Conservation (phyloP, 2,329 filamentous ascomycete genomes). For the Phialophora tarda region DNA sequence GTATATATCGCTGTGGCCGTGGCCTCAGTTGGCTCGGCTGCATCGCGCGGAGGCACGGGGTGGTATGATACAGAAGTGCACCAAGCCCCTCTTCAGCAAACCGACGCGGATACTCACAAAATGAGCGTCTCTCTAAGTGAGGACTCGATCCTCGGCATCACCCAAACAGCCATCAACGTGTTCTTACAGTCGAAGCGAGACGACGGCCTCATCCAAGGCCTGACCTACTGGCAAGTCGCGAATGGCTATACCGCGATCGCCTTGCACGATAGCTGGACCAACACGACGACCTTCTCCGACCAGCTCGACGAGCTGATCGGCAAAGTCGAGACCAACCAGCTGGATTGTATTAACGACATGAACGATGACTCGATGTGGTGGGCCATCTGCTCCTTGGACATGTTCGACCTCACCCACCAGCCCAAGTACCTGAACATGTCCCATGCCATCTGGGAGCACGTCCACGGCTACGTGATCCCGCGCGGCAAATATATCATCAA, state of each 20-base stretch:
- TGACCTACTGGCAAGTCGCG: constrained; percentile 35
- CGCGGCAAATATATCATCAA: constrained; percentile 22
- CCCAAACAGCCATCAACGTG: constrained; percentile 31
- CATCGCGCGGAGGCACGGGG: neutral
- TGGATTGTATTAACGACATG: constrained; percentile 33
- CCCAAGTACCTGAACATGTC: constrained; percentile 16
- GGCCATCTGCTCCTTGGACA: constrained; percentile 30
- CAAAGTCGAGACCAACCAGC: constrained; percentile 24
- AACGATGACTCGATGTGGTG: constrained; percentile 38
- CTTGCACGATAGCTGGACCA: constrained; percentile 34
- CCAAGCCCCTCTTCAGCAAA: neutral
- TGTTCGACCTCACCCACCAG: constrained; percentile 25
- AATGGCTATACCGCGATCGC: constrained; percentile 36
- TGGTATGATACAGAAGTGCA: neutral
- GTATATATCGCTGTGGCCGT: neutral
- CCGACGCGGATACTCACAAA: neutral
- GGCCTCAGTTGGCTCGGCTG: neutral
- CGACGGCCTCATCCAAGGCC: constrained; percentile 30
- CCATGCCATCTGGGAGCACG: constrained; percentile 29
- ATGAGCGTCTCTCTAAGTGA: constrained; percentile 15
- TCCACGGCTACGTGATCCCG: constrained; percentile 25
- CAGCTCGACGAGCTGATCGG: constrained; percentile 23
- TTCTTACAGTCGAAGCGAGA: constrained; percentile 29
- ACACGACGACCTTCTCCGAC: constrained; percentile 16
- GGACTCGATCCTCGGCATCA: constrained; percentile 18